phyloP scores from a whole-genome alignment of 352 stramenopile species.

The Phytophthora niederhauseri region DNA sequence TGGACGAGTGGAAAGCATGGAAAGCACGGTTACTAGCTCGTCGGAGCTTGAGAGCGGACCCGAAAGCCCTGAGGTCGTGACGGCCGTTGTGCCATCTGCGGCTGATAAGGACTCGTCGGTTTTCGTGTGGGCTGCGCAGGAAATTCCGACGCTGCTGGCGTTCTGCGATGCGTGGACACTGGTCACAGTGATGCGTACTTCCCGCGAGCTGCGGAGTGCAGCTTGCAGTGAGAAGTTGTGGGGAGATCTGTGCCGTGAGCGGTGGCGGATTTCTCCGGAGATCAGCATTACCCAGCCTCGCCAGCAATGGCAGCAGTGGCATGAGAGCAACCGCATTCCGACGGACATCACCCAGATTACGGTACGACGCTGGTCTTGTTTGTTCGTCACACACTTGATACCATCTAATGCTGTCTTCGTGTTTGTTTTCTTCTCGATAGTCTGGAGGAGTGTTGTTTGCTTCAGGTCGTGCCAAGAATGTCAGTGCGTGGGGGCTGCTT shows the following conservation, averaged over 20 bases:
- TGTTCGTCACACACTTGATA: neutral
- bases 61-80: constrained; percentile 2
- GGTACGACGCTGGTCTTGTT: constrained; percentile 27
- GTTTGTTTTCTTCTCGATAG: constrained; percentile 15
- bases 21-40: constrained; percentile 17
- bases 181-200: constrained; percentile 40
- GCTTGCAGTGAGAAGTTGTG: constrained; percentile 41
- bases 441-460: constrained; percentile 39
- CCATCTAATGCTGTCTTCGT: neutral
- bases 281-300: constrained; percentile 9
- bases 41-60: neutral
- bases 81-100: neutral
- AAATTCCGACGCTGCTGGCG: constrained; percentile 50
- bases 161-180: constrained; percentile 65
- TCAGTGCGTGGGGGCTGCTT: constrained; percentile 52
- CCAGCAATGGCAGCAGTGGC: constrained; percentile 43
- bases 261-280: constrained; percentile 37
- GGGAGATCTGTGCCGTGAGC: constrained; percentile 34
- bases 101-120: constrained; percentile 7
- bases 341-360: constrained; percentile 33
- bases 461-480: constrained; percentile 25
- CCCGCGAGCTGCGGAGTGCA: constrained; percentile 29
- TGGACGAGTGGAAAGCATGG: constrained; percentile 20
- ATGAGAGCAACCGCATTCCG: constrained; percentile 49
- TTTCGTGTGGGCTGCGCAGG: constrained; percentile 44